phyloP scores from a whole-genome alignment of 1,284 basidiomycete species.

The Ustilago hordei region DNA sequence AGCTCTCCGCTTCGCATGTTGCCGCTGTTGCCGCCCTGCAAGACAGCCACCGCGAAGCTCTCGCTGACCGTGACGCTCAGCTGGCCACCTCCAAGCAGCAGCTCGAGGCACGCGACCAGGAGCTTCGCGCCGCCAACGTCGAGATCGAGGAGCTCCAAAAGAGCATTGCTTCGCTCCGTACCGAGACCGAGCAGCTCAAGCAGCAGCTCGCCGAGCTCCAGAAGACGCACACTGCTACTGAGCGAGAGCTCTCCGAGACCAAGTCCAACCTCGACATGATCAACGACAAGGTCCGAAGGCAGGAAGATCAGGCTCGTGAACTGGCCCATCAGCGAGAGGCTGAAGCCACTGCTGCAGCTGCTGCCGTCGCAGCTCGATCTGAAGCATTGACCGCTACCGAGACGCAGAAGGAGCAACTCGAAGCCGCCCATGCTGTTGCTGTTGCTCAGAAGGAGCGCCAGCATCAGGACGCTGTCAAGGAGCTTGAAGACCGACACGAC shows the following conservation, averaged over 20 bases:
- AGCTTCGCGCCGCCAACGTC: constrained; percentile 26
- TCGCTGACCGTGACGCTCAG: constrained; percentile 23
- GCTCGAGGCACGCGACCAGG: constrained; percentile 15
- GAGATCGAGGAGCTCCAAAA: constrained; percentile 46
- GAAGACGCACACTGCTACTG: constrained; percentile 28
- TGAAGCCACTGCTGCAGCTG: constrained; percentile 45
- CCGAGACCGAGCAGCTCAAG: constrained; percentile 40
- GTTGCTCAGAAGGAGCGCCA: constrained; percentile 49
- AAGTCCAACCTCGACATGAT: constrained; percentile 42
- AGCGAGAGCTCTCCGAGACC: constrained; percentile 43
- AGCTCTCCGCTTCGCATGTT: constrained; percentile 22
- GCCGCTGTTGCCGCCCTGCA: constrained; percentile 26
- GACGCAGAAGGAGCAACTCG: constrained; percentile 43
- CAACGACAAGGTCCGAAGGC: constrained; percentile 49
- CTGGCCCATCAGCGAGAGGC: constrained; percentile 42
- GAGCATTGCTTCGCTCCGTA: constrained; percentile 31
- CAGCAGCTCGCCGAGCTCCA: constrained; percentile 34
- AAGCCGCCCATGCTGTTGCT: constrained; percentile 39
- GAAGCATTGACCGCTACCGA: constrained; percentile 47
- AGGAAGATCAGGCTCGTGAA: constrained; percentile 40
- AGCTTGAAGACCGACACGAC: constrained; percentile 48
- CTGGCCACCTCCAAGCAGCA: constrained; percentile 17
- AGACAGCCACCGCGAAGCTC: constrained; percentile 28
- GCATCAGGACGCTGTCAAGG: constrained; percentile 45
- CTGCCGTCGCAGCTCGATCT: constrained; percentile 48